Conservation (phyloP, 1,139 yeast species). For the Pichiaceae sp. region DNA sequence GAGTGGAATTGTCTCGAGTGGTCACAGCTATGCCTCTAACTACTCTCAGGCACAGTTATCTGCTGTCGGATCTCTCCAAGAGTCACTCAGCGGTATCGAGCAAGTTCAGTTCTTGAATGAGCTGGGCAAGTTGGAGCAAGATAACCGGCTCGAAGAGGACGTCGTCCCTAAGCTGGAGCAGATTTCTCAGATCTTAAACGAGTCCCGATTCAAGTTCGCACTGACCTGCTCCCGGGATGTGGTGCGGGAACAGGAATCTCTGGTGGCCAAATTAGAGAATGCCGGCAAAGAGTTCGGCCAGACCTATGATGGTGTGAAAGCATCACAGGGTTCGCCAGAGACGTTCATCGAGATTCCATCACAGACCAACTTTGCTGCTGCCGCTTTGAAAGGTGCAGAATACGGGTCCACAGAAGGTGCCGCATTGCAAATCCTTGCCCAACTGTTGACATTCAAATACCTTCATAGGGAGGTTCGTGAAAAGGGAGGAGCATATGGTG, state of each 20-base stretch:
- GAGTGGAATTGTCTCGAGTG: constrained; percentile 74
- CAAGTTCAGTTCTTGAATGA: constrained; percentile 67
- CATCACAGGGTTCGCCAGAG: constrained; percentile 6
- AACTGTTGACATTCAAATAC: constrained; percentile 71
- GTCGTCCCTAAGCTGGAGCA: constrained; percentile 57
- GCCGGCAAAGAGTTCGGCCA: constrained; percentile 5
- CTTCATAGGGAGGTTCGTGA: constrained; percentile 88
- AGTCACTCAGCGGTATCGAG: constrained; percentile 60
- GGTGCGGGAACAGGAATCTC: constrained; percentile 33
- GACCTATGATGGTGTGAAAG: neutral
- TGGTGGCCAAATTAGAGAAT: constrained; percentile 31
- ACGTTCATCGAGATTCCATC: constrained; percentile 70
- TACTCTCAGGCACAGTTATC: constrained; percentile 61
- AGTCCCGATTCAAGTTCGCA: constrained; percentile 40
- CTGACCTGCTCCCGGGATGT: constrained; percentile 49
- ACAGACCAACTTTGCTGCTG: constrained; percentile 80
- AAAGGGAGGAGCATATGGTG: constrained; percentile 97
- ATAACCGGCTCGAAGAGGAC: constrained; percentile 40
- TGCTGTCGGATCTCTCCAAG: constrained; percentile 51
- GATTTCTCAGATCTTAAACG: constrained; percentile 36
- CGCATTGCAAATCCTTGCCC: constrained; percentile 72
- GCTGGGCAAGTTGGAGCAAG: constrained; percentile 52
- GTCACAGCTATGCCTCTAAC: constrained; percentile 76
- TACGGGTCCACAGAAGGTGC: constrained; percentile 76
- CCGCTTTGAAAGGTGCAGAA: constrained; percentile 58